Base-by-base conservation (phyloP, 768 basidiomycete species). In the Tricholoma matsutake region DNA sequence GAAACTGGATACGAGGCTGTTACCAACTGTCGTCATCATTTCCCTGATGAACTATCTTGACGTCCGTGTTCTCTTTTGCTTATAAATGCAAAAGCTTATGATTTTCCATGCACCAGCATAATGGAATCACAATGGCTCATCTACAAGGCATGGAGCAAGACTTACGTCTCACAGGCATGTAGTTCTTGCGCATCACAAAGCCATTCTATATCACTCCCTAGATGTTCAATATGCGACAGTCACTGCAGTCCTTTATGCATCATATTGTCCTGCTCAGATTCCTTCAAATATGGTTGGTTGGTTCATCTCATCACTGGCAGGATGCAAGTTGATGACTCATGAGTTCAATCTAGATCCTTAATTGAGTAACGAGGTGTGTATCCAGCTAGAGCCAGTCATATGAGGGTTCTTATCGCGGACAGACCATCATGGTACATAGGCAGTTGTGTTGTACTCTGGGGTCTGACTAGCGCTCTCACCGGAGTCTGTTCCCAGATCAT, bases 351-450 rank as follows among this genome's bases (percentile, higher is more conserved):
- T 25, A 25, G 22, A 25, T 25, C 3, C 22, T 25, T 3, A 25
- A 25, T 25, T 3, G 22, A 25, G 22, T 25, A 3, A 25, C 22
- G 22, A 25, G 22, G 22, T 25, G 4, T 20, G 41, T 43, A 5
- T 43, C 0, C 57, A 86, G 84, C 76, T 86, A 56, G n/a, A n/a
- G 18, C 16, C 16, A 20, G 41, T 14, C 1, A 8, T 14, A 43
- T 6, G 18, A 8, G n/a, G 16, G 18, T 18, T 18, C 18, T 18
- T 1, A 43, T 6, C 43, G 4, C 18, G 8, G 8, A 32, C 32
- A 86, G 86, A 45, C 88, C 88, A 4, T 84, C 86, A 0, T 68
- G 80, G 37, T 88, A 86, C 68, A 87, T 90, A 6, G 83, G 85
- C 43, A n/a, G 1, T 63, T 68, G 22, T 88, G 86, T 25, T 25